Evolutionary conservation across 2,329 filamentous ascomycete genomes (phyloP).

Genomic region (Ophiostoma montium): DNA sequence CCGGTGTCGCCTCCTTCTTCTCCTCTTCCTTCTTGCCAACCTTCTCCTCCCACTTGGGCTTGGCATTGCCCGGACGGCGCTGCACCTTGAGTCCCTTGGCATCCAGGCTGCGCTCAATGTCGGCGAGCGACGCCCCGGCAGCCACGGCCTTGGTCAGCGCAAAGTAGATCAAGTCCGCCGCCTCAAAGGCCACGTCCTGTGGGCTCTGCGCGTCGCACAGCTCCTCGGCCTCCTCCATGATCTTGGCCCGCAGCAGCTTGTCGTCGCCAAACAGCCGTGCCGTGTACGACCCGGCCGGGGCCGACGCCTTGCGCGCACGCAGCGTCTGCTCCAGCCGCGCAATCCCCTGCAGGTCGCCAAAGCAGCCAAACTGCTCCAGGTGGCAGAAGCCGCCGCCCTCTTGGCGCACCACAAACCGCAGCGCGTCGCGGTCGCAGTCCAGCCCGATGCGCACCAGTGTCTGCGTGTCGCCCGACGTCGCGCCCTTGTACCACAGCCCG

Average conservation of each 20-base stretch:
- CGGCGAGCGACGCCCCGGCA: slow-evolving; percentile 70
- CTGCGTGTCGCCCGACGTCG: slow-evolving; percentile 86
- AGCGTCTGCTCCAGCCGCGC: slow-evolving; percentile 79
- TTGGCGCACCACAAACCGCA: slow-evolving; percentile 82
- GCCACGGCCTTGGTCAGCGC: slow-evolving; percentile 78
- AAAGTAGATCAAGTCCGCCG: slow-evolving; percentile 92
- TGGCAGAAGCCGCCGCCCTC: slow-evolving; percentile 87
- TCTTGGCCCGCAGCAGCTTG: slow-evolving; percentile 83
- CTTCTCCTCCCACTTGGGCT: slow-evolving; percentile 81
- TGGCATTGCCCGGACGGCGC: slow-evolving; percentile 83
- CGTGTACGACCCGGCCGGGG: slow-evolving; percentile 85
- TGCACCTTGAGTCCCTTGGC: slow-evolving; percentile 93
- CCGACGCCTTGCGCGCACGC: slow-evolving; percentile 63
- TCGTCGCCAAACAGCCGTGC: slow-evolving; percentile 83
- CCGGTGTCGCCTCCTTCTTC: not conserved
- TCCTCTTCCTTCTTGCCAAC: slow-evolving; percentile 24
- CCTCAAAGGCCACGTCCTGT: slow-evolving; percentile 74
- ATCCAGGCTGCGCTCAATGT: slow-evolving; percentile 85
- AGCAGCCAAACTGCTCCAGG: slow-evolving; percentile 80
- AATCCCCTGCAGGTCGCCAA: slow-evolving; percentile 71
- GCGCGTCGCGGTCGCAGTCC: slow-evolving; percentile 87
- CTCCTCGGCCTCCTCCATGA: slow-evolving; percentile 96
- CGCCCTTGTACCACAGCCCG: slow-evolving; percentile 92
- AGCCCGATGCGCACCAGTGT: slow-evolving; percentile 71
- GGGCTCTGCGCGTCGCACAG: slow-evolving; percentile 64